Percentiles rank a stretch among this genome's conserved stretches.
Evolutionary conservation across 345 rosid species (phyloP).

Genomic region (Brassica nigra): DNA sequence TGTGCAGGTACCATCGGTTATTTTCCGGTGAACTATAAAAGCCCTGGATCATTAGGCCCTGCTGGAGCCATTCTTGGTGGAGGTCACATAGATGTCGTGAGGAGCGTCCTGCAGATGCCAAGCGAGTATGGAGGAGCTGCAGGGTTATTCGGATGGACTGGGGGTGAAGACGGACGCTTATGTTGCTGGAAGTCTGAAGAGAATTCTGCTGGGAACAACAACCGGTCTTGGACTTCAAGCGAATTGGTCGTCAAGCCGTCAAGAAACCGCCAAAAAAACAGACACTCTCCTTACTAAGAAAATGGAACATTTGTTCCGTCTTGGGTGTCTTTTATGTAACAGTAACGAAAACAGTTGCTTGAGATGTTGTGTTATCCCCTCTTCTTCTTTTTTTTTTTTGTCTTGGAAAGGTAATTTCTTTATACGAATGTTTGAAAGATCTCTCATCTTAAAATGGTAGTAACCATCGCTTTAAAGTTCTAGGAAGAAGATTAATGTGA

Average conservation of each 20-base stretch:
- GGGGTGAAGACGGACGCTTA: constrained; percentile 91
- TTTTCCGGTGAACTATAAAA: constrained; percentile 65
- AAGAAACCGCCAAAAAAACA: constrained; percentile 46
- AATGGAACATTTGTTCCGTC: neutral
- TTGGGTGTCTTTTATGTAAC: constrained; percentile 5
- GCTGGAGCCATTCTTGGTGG: constrained; percentile 82
- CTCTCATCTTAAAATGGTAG: neutral
- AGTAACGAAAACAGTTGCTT: constrained; percentile 2
- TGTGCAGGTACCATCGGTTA: constrained; percentile 73
- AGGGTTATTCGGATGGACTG: constrained; percentile 88
- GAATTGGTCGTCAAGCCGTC: constrained; percentile 53
- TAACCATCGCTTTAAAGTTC: neutral
- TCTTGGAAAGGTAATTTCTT: neutral
- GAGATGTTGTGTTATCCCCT: neutral
- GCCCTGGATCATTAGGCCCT: constrained; percentile 51
- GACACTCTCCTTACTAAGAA: constrained; percentile 62
- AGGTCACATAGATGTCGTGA: constrained; percentile 72
- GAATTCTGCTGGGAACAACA: constrained; percentile 44
- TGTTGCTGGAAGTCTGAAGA: constrained; percentile 85
- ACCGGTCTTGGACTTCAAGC: constrained; percentile 74
- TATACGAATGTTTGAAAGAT: neutral
- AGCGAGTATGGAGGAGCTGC: constrained; percentile 40
- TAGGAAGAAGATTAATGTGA: no score
- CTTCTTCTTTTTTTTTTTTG: neutral
- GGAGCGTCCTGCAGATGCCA: constrained; percentile 73